Conservation (phyloP, 2,329 filamentous ascomycete species). For the Geosmithia morbida region DNA sequence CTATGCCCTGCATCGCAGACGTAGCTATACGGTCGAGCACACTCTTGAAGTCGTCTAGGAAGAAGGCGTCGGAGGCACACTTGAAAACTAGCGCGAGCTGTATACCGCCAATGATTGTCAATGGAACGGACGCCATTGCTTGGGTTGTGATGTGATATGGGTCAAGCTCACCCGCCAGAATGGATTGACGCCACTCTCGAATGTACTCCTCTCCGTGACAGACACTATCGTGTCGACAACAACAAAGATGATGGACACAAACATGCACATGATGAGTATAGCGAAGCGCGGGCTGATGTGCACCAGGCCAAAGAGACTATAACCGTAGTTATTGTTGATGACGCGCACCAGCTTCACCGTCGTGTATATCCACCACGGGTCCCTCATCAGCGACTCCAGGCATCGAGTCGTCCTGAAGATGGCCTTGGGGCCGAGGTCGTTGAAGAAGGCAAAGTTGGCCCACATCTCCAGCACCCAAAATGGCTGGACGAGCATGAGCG, state of each 20-base stretch:
- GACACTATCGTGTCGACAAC: constrained; percentile 3
- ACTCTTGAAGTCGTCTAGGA: constrained; percentile 7
- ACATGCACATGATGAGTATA: constrained; percentile 5
- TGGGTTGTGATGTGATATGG: not conserved
- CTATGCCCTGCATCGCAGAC: constrained; percentile 1
- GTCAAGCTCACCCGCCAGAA: constrained; percentile 5
- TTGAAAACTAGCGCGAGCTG: constrained; percentile 7
- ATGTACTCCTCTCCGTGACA: not conserved
- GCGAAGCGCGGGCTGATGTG: constrained; percentile 6
- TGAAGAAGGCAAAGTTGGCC: constrained; percentile 7
- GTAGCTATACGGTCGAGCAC: constrained; percentile 6
- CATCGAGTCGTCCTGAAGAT: constrained; percentile 4
- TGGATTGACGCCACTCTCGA: constrained; percentile 6
- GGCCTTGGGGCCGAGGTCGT: constrained; percentile 1
- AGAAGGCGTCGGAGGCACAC: constrained; percentile 6
- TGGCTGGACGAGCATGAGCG: constrained; percentile 4
- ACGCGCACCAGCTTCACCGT: constrained; percentile 6
- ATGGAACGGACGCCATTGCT: not conserved
- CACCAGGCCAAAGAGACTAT: constrained; percentile 2
- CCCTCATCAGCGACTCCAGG: constrained; percentile 4
- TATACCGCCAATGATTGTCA: not conserved
- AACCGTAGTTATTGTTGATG: constrained; percentile 6
- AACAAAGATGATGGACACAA: constrained; percentile 6
- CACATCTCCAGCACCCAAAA: constrained; percentile 5
- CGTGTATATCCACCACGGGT: constrained; percentile 7